Conservation (phyloP, 306 rosid species). For the Begonia peltatifolia region DNA sequence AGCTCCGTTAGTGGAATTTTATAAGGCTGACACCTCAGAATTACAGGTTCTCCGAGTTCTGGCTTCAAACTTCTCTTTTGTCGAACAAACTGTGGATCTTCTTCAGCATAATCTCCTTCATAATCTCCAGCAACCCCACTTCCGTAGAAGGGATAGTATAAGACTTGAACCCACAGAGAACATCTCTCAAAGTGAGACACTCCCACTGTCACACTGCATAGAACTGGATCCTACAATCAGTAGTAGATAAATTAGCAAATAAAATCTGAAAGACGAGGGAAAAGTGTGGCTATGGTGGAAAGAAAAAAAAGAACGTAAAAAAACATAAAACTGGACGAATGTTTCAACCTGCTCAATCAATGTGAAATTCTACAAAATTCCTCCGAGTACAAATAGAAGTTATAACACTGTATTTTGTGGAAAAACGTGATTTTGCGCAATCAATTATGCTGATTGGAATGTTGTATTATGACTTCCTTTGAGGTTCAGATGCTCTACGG, state of each 20-base stretch:
- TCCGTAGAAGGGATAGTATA: constrained; percentile 94
- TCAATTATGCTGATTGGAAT: too few relatives aligned
- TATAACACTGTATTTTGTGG: too few relatives aligned
- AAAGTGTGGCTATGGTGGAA: not conserved
- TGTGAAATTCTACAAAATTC: too few relatives aligned
- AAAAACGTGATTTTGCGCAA: too few relatives aligned
- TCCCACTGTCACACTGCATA: constrained; percentile 90
- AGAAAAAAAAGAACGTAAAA: not conserved
- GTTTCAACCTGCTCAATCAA: too few relatives aligned
- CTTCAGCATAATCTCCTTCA: constrained; percentile 90
- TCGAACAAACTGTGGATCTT: constrained; percentile 81
- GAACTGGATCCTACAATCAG: constrained; percentile 76
- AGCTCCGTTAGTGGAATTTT: constrained; percentile 88
- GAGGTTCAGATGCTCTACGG: too few relatives aligned
- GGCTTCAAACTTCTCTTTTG: constrained; percentile 96
- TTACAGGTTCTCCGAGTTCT: constrained; percentile 93
- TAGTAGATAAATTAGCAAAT: constrained; percentile 18
- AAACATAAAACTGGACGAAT: not conserved
- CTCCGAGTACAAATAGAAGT: too few relatives aligned
- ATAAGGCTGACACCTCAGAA: constrained; percentile 93
- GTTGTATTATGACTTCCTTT: too few relatives aligned
- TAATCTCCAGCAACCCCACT: constrained; percentile 82
- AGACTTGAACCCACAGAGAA: constrained; percentile 94
- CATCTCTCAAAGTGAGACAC: constrained; percentile 93
- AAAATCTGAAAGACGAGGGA: not conserved